phyloP scores from a whole-genome alignment of 2,329 filamentous ascomycete species.

The Didymella pinodella region DNA sequence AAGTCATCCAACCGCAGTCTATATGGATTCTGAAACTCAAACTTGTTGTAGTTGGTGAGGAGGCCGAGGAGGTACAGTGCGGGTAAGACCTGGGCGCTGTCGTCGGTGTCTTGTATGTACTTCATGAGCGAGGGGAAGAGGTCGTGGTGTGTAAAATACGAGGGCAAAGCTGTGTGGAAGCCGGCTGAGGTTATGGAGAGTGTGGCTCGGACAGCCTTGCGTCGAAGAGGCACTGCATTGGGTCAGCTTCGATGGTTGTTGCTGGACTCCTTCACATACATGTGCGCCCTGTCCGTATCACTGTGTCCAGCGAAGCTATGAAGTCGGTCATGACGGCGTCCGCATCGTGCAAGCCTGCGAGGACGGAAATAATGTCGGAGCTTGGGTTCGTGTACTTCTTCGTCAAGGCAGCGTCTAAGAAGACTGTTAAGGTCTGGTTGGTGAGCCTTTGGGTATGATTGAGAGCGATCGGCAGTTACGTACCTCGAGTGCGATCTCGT shows the following conservation, averaged over 20 bases:
- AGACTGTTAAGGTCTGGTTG: conserved; percentile 83
- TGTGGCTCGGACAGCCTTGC: conserved; percentile 81
- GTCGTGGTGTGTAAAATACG: conserved; percentile 94
- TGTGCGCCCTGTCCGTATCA: conserved; percentile 77
- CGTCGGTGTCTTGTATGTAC: conserved; percentile 83
- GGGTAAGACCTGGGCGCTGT: conserved; percentile 66
- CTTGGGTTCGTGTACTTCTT: conserved; percentile 96
- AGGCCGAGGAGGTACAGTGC: conserved; percentile 86
- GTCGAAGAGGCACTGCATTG: conserved; percentile 71
- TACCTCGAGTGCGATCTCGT: conserved; percentile 87
- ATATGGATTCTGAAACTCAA: conserved; percentile 97
- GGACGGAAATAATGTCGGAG: conserved; percentile 88
- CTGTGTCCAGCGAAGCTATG: conserved; percentile 79
- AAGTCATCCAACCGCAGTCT: conserved; percentile 91
- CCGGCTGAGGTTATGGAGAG: conserved; percentile 89
- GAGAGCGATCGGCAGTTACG: conserved; percentile 40
- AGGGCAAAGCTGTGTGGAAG: conserved; percentile 91
- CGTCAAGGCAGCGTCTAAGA: conserved; percentile 79
- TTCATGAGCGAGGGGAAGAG: conserved; percentile 95
- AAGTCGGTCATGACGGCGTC: conserved; percentile 90
- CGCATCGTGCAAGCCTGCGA: conserved; percentile 88
- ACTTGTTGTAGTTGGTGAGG: conserved; percentile 98
- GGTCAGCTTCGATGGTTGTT: conserved; percentile 7
- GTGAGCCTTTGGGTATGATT: conserved; percentile 51
- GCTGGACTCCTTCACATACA: conserved; percentile 60